A percentile compares a stretch with the other conserved stretches of the same genome.
Evolutionary conservation across 306 rosid genomes (phyloP).

Genomic region (Quercus bicolor): DNA sequence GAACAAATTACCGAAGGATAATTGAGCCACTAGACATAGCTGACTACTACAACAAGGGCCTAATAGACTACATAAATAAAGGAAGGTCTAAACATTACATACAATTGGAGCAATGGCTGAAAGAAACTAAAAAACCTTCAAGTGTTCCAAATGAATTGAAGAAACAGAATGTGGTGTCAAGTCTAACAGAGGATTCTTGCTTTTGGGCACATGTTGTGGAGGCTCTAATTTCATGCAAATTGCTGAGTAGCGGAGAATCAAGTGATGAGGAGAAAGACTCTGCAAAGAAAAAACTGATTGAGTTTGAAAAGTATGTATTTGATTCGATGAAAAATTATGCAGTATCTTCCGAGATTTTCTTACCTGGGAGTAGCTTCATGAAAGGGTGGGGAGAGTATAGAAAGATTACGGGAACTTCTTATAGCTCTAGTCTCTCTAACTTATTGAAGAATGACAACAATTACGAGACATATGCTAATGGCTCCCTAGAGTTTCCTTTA

Average conservation of each 20-base stretch:
- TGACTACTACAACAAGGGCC: background rate
- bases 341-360: conserved; percentile 67
- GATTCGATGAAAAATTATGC: conserved; percentile 27
- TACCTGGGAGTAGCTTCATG: conserved; percentile 54
- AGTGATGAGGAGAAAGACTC: conserved; percentile 7
- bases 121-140: too few species aligned
- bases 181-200: conserved; percentile 60
- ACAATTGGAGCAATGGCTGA: too few species aligned
- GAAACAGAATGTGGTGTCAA: conserved; percentile 18
- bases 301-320: conserved; percentile 47
- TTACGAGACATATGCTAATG: conserved; percentile 18
- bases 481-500: background rate
- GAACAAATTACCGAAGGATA: conserved; percentile 58
- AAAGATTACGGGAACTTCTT: background rate
- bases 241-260: background rate
- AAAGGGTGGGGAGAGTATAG: conserved; percentile 45
- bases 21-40: conserved; percentile 63
- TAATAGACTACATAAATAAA: too few species aligned
- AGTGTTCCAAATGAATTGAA: background rate
- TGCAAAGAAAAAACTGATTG: background rate
- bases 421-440: conserved; percentile 8
- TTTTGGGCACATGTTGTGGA: conserved; percentile 77
- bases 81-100: too few species aligned
- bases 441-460: conserved; percentile 29
- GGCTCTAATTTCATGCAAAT: conserved; percentile 30